phyloP scores from a whole-genome alignment of 192 early-diverging fungal genomes.

The Coemansia sp. region DNA sequence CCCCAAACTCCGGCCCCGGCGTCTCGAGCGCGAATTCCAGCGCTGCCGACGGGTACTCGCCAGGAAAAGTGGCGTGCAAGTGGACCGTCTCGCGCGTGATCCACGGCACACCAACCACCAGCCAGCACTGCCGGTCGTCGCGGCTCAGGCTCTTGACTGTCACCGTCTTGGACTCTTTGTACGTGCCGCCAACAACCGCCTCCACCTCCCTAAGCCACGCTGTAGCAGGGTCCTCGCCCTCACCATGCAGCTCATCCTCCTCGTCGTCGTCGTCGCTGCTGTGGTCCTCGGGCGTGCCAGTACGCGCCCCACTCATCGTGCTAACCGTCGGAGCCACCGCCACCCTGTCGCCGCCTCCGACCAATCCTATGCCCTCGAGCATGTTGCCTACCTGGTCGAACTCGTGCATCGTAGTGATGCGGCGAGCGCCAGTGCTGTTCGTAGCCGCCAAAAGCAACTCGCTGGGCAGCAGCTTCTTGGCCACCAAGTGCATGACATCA shows the following conservation, averaged over 20 bases:
- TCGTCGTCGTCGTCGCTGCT: conserved; percentile 47
- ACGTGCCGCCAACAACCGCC: conserved; percentile 5
- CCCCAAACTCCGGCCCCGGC: conserved; percentile 8
- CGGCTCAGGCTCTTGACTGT: background rate
- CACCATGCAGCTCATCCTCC: background rate
- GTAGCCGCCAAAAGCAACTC: conserved; percentile 24
- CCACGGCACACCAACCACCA: conserved; percentile 35
- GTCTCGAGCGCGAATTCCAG: conserved; percentile 12
- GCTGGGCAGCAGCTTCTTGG: conserved; percentile 17
- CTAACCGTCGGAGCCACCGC: background rate
- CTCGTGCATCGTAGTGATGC: conserved; percentile 22
- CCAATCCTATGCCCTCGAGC: conserved; percentile 16
- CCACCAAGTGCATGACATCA: conserved; percentile 37
- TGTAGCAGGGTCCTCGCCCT: background rate
- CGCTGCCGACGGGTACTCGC: conserved; percentile 22
- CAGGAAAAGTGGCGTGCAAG: conserved; percentile 19
- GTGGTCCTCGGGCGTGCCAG: conserved; percentile 34
- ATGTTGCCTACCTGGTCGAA: conserved; percentile 10
- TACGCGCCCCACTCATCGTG: background rate
- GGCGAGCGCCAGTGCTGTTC: conserved; percentile 1
- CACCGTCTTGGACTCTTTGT: conserved; percentile 17
- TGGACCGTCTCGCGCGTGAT: conserved; percentile 23
- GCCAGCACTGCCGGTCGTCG: conserved; percentile 12
- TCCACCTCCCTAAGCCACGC: conserved; percentile 19
- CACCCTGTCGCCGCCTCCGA: background rate